Evolutionary conservation across 148 eudicot species (phyloP), one percentile per base, ranked within the genome.

Genomic region (Tetragonia tetragonoides): DNA sequence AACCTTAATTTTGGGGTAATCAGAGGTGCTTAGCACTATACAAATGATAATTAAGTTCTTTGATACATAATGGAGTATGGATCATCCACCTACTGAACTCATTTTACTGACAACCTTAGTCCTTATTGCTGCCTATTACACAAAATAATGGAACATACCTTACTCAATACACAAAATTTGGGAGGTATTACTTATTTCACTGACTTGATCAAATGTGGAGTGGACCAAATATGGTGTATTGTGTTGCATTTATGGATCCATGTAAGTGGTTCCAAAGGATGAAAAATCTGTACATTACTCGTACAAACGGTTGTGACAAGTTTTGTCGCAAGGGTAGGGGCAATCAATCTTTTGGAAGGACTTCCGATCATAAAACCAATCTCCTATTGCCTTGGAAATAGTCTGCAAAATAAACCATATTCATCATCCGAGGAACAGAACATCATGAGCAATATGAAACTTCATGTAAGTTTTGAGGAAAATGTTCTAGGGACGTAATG

Each of bases 241-340:
- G 18, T 69, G 68, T 59, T 60, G 24, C 44, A 42, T 3, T 28
- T 70, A 15, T 24, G 44, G 42, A 17, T 68, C 12, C 65, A 69
- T 69, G 68, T 37, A 74, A 21, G 23, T 72, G 54, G 3, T 21
- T 56, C 24, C 59, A 69, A 75, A 23, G 24, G 17, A n/a, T 37
- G 11, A 40, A 47, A 57, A 37, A 10, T 37, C 15, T 8, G n/a
- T 70, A 11, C n/a, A n/a, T 81, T 40, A 85, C 1, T 89, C 92
- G 23, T 79, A 89, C 47, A 89, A 76, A 8, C 91, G 89, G 64
- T 91, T 95, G 78, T 88, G 90, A 66, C 99, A 95, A 21, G 89
- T 88, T 82, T 92, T 91, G 86, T 95, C 91, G 71, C 99, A 92
- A 54, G 99, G 97, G 81, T 92, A 95, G 56, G 99, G 89, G 62